Conservation (phyloP, 768 basidiomycete species). For the Boletellus ananiceps region DNA sequence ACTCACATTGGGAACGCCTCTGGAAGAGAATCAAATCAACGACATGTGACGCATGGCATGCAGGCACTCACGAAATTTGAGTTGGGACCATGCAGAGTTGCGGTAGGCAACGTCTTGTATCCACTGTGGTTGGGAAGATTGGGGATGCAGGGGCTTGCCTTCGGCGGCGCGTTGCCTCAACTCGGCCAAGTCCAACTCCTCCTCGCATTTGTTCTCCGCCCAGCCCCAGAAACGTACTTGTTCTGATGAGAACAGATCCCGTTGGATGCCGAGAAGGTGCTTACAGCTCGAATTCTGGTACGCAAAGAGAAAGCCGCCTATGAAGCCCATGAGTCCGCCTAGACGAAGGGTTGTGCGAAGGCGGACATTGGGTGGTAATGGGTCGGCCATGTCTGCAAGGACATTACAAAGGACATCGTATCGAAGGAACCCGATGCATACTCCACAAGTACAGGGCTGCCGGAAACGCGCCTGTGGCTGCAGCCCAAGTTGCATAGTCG, state of each 20-base stretch:
- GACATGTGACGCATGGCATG: conserved; percentile 1
- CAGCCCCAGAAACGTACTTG: conserved; percentile 94
- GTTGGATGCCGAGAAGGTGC: conserved; percentile 24
- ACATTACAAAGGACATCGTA: conserved; percentile 4
- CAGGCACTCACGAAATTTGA: conserved; percentile 75
- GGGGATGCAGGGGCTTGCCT: conserved; percentile 85
- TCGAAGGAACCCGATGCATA: conserved; percentile 35
- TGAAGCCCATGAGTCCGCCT: conserved; percentile 76
- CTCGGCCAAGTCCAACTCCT: conserved; percentile 72
- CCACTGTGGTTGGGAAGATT: conserved; percentile 77
- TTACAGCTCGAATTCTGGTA: conserved; percentile 87
- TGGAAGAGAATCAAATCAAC: conserved; percentile 28
- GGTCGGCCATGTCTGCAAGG: conserved; percentile 43
- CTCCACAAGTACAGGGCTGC: conserved; percentile 78
- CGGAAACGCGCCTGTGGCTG: conserved; percentile 76
- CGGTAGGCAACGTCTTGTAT: conserved; percentile 81
- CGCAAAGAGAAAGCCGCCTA: conserved; percentile 88
- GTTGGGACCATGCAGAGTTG: conserved; percentile 90
- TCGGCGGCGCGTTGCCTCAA: conserved; percentile 66
- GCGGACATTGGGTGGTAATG: conserved; percentile 32
- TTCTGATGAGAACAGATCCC: conserved; percentile 12
- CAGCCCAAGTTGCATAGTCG: conserved; percentile 85
- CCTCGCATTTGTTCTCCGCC: conserved; percentile 84
- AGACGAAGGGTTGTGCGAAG: conserved; percentile 42
- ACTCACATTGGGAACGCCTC: conserved; percentile 74